phyloP scores from a whole-genome alignment of 371 early-diverging fungal genomes.

The Zychaea mexicana region DNA sequence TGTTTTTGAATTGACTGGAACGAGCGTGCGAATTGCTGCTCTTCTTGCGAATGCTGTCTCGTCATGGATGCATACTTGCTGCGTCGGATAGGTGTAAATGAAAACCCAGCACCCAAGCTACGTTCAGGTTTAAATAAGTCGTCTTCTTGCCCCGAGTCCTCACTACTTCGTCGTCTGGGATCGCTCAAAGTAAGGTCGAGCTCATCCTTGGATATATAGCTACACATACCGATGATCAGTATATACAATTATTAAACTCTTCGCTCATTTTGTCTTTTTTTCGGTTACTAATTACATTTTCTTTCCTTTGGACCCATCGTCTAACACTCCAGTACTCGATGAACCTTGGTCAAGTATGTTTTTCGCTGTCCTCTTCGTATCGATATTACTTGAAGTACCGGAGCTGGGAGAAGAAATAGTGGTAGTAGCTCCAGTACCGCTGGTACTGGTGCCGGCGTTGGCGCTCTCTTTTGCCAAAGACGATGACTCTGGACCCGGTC shows the following conservation, averaged over 20 bases:
- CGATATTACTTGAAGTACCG: no score
- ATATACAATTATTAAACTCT: no score
- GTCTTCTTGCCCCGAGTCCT: not conserved
- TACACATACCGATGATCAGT: not conserved
- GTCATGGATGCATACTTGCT: not conserved
- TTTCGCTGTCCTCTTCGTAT: no score
- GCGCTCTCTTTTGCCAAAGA: no score
- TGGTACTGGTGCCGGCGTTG: no score
- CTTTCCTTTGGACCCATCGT: constrained; percentile 27
- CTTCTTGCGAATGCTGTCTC: not conserved
- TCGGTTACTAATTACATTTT: no score
- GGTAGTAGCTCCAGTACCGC: no score
- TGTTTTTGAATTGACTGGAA: constrained; percentile 48
- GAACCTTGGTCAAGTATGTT: not conserved
- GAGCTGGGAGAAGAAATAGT: no score
- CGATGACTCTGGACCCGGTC: no score
- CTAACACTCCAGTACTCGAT: not conserved
- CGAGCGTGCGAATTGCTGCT: constrained; percentile 7
- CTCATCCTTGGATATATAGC: constrained; percentile 29
- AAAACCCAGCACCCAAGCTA: constrained; percentile 29
- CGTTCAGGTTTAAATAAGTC: constrained; percentile 24
- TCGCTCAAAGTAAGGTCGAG: constrained; percentile 6
- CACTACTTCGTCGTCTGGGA: not conserved
- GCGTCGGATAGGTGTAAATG: constrained; percentile 29
- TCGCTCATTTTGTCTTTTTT: no score